Evolutionary conservation across 768 basidiomycete genomes (phyloP).

Genomic region (Agrocybe praecox): DNA sequence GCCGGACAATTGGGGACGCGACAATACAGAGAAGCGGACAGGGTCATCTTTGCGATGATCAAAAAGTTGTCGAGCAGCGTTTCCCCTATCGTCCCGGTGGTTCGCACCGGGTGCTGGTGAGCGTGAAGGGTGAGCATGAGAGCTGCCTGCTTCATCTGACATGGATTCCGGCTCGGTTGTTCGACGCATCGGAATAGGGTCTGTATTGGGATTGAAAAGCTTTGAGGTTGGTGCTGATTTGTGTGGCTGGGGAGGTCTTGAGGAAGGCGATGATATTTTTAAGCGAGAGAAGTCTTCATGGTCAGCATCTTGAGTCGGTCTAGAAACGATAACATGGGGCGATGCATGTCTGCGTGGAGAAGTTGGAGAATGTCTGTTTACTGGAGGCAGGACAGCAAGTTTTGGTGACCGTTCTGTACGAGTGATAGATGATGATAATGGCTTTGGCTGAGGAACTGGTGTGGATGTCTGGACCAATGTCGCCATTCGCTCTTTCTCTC

Average conservation of each 20-base stretch:
- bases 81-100: conserved; percentile 30
- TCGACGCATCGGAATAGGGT: conserved; percentile 62
- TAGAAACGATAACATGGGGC: conserved; percentile 36
- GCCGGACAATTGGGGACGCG: conserved; percentile 42
- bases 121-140: conserved; percentile 47
- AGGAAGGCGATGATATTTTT: conserved; percentile 60
- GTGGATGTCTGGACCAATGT: conserved; percentile 21
- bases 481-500: conserved; percentile 37
- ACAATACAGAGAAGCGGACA: conserved; percentile 73
- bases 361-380: conserved; percentile 25
- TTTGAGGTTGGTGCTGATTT: conserved; percentile 41
- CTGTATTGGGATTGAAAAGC: conserved; percentile 74
- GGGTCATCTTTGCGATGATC: conserved; percentile 94
- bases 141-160: conserved; percentile 60
- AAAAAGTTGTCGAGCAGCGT: conserved; percentile 66
- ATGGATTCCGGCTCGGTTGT: conserved; percentile 67
- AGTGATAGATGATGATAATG: conserved; percentile 8
- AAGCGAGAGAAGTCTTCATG: conserved; percentile 76
- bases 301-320: conserved; percentile 52
- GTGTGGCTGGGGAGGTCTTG: conserved; percentile 32
- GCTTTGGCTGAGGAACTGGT: background rate
- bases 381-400: conserved; percentile 12
- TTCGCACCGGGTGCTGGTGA: conserved; percentile 13
- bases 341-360: conserved; percentile 38
- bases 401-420: conserved; percentile 34